phyloP scores from a whole-genome alignment of 441 rosid genomes.

The Mallotus japonicus region DNA sequence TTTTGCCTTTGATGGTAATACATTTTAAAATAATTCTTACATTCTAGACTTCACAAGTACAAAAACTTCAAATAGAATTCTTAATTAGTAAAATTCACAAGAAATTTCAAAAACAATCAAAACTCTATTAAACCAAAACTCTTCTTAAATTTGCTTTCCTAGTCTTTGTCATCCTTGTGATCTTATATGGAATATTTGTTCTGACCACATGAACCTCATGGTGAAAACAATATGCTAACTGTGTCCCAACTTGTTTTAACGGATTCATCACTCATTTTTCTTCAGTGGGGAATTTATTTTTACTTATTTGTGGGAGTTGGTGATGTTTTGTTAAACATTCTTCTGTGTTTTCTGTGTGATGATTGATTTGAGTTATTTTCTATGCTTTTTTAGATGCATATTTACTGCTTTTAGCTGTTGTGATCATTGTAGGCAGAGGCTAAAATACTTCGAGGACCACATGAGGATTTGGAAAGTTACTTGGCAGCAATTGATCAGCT shows the following conservation, averaged over 20 bases:
- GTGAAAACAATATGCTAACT: background rate
- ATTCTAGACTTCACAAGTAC: background rate
- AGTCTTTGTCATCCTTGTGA: background rate
- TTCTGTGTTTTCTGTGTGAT: background rate
- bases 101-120: background rate
- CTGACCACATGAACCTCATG: background rate
- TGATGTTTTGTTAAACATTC: background rate
- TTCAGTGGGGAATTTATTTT: too few relatives aligned
- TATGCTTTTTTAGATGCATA: conserved; percentile 1
- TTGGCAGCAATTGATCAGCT: conserved; percentile 84
- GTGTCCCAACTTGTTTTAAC: background rate
- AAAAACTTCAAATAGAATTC: background rate
- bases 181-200: background rate
- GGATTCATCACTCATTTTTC: background rate
- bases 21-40: too few relatives aligned
- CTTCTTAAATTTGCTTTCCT: background rate
- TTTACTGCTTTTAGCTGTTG: conserved; percentile 15
- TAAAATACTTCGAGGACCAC: conserved; percentile 87
- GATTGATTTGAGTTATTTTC: background rate
- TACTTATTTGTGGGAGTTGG: background rate
- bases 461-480: conserved; percentile 89
- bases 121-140: background rate
- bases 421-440: conserved; percentile 69
- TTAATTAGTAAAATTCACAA: background rate
- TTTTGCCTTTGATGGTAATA: background rate